Percentiles rank a stretch among this genome's conserved stretches.
Evolutionary conservation across 2,329 filamentous ascomycete genomes (phyloP).

Genomic region (Talaromyces atroroseus): DNA sequence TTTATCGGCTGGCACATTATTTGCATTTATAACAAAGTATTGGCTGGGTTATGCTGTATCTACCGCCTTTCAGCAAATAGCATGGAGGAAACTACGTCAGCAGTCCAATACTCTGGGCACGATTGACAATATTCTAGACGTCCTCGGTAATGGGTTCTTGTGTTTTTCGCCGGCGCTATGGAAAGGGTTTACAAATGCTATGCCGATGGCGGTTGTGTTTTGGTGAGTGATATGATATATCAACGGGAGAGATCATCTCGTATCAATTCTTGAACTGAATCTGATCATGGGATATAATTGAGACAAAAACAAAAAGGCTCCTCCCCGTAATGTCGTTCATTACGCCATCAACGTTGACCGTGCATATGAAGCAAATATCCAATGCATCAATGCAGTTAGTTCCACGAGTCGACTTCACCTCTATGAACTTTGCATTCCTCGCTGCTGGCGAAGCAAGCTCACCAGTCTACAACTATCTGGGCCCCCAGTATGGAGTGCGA

Average conservation of each 20-base stretch:
- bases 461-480: background rate
- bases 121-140: background rate
- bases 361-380: background rate
- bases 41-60: background rate
- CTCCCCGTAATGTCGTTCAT: background rate
- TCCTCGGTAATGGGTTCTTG: background rate
- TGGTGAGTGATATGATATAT: background rate
- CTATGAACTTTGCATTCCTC: conserved; percentile 1
- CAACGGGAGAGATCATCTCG: background rate
- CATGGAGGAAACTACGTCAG: background rate
- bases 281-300: no score
- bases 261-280: background rate
- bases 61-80: background rate
- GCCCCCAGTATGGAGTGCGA: background rate
- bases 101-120: background rate
- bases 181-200: background rate
- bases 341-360: background rate
- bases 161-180: background rate
- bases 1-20: background rate
- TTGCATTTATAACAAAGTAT: conserved; percentile 1
- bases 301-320: no score
- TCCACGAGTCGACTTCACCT: conserved; percentile 3
- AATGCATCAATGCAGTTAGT: background rate
- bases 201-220: background rate
- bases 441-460: background rate